These are phyloP conservation scores for Phylloporus sp. DNA, from an alignment of 768 basidiomycete genomes.

Conservation along the genomic window DNA sequence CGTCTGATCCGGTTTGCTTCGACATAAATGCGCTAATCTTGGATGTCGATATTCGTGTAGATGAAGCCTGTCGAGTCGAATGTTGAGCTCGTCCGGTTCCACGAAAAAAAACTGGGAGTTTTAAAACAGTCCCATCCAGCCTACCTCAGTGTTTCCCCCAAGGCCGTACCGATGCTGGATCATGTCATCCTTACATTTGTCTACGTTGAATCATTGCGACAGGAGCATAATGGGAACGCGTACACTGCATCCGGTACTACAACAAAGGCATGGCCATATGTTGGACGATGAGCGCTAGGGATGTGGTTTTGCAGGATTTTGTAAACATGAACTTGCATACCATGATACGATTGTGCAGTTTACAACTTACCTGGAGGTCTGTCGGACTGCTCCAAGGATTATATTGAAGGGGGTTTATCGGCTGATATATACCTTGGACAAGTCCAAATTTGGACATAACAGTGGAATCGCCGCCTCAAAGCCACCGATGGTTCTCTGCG, in stretches of 20 bases:
- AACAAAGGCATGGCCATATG: neutral
- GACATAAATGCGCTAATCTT: neutral
- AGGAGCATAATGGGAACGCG: neutral
- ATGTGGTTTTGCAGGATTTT: neutral
- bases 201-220: constrained; percentile 19
- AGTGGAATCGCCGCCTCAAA: neutral
- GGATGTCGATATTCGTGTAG: neutral
- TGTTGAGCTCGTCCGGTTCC: constrained; percentile 20
- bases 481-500: neutral
- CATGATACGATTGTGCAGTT: too few relatives aligned
- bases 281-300: too few relatives aligned
- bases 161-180: constrained; percentile 21
- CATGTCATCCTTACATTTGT: constrained; percentile 26
- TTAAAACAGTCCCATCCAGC: constrained; percentile 16
- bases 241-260: neutral
- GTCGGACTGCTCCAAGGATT: too few relatives aligned
- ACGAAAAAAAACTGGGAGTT: constrained; percentile 22
- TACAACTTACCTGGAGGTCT: too few relatives aligned
- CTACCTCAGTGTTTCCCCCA: constrained; percentile 20
- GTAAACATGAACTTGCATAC: neutral
- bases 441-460: neutral
- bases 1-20: neutral
- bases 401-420: too few relatives aligned
- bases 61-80: constrained; percentile 17
- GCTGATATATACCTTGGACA: too few relatives aligned